These are phyloP conservation scores for Datisca glomerata DNA, from an alignment of 306 rosid species.

Conservation along the genomic window DNA sequence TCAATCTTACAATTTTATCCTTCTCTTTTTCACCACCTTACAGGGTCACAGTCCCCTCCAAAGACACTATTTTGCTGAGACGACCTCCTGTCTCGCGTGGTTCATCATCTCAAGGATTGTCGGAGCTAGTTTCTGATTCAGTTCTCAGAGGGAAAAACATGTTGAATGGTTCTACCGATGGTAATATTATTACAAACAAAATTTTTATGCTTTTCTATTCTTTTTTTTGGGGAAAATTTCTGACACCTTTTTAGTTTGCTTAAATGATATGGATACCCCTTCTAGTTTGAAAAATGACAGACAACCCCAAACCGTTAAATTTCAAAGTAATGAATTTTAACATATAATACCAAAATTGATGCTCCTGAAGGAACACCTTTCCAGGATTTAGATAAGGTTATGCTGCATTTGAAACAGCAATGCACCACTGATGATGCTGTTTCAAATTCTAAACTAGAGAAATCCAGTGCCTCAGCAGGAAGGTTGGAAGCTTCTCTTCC, in stretches of 20 bases:
- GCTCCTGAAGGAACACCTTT: slow-evolving; percentile 37
- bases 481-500: slow-evolving; percentile 17
- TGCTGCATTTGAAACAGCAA: slow-evolving; percentile 36
- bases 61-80: slow-evolving; percentile 31
- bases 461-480: slow-evolving; percentile 18
- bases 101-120: slow-evolving; percentile 32
- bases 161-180: slow-evolving; percentile 17
- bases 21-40: slow-evolving; percentile 1
- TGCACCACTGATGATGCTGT: slow-evolving; percentile 12
- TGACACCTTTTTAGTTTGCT: too few species aligned
- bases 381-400: slow-evolving; percentile 33
- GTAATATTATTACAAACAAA: slow-evolving; percentile 23
- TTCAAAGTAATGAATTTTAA: too few species aligned
- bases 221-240: not conserved
- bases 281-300: too few species aligned
- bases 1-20: not conserved
- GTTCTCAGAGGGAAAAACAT: slow-evolving; percentile 22
- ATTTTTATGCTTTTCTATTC: too few species aligned
- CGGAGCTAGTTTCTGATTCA: slow-evolving; percentile 27
- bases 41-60: slow-evolving; percentile 23
- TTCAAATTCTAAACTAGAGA: slow-evolving; percentile 22
- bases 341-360: too few species aligned
- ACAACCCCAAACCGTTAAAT: too few species aligned
- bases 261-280: too few species aligned
- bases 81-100: slow-evolving; percentile 37